Evolutionary conservation across 2,329 filamentous ascomycete species (phyloP), one percentile per base, ranked within the genome.

Genomic region (Rasamsonia emersonii): DNA sequence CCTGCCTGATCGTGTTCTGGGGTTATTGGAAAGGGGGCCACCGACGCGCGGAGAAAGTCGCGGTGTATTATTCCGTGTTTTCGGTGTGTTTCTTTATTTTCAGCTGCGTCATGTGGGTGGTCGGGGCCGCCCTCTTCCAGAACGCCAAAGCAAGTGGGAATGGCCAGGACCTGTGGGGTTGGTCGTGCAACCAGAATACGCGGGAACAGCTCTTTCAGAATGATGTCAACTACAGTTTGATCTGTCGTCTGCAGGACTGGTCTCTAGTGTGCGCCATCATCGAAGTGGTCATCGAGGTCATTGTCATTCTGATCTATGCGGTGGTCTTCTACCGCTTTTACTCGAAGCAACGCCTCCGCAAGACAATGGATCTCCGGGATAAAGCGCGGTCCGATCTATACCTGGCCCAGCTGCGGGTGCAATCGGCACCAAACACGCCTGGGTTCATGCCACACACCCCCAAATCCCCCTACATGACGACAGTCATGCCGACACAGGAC

Each of bases 251-350:
- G 50, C 36, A 41, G 75, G 91, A 93, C 65, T 98, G 91, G 91
- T 75, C 82, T 24, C 72, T 98, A 42, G 82, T 98, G 56, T 98
- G 91, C 73, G 88, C 88, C 64, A 82, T 98, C 55, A 96, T 98
- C 58, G 91, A 98, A 62, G 73, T 98, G 45, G 83, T 95, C 40
- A 73, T 98, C 49, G 91, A 96, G 56, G 75, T 84, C 45, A 81
- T 96, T 53, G 86, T 83, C 54, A 93, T 98, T 58, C 70, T 78
- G 33, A 84, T 98, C 51, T 98, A 98, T 71, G 86, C 76, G 52
- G 74, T 95, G 54, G 79, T 95, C 58, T 95, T 96, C 70, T 96
- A 93, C 72, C 83, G 91, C 49, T 93, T 93, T 73, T 94, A 88
- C 76, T 86, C 83, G 45, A 98, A 96, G 74, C 82, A 86, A 58